These are phyloP conservation scores for Mariannaea elegans DNA, from an alignment of 2,329 filamentous ascomycete genomes.

Conservation along the genomic window DNA sequence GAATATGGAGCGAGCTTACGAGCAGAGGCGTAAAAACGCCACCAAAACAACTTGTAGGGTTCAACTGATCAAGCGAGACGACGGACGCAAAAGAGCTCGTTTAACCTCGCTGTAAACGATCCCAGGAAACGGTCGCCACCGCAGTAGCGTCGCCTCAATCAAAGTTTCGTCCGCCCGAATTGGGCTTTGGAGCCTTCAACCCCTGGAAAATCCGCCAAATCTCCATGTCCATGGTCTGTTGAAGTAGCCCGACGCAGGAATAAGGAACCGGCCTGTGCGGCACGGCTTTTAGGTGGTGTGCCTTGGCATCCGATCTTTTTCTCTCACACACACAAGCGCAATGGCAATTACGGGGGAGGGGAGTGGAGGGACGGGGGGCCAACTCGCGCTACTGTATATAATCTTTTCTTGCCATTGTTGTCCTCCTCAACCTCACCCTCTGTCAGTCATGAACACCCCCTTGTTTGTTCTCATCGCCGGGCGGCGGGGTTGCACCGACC, in stretches of 20 bases:
- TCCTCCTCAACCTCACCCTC: too few relatives aligned
- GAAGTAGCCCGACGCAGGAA: not conserved
- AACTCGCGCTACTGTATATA: too few relatives aligned
- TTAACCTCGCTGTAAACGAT: not conserved
- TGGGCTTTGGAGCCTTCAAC: not conserved
- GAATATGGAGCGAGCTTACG: constrained; percentile 16
- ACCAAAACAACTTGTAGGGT: constrained; percentile 7
- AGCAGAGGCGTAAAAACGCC: constrained; percentile 1
- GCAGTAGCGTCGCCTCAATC: constrained; percentile 35
- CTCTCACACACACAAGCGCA: too few relatives aligned
- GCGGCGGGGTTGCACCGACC: constrained; percentile 40
- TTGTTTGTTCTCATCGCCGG: constrained; percentile 6
- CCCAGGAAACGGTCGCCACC: constrained; percentile 38
- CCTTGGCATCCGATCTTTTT: constrained; percentile 42
- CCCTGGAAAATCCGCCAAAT: not conserved
- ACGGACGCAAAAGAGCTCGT: not conserved
- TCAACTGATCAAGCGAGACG: not conserved
- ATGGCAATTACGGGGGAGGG: too few relatives aligned
- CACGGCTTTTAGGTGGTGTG: constrained; percentile 6
- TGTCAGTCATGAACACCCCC: constrained; percentile 18
- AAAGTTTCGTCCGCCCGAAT: constrained; percentile 30
- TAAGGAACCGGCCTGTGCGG: constrained; percentile 14
- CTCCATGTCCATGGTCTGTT: not conserved
- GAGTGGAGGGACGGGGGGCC: too few relatives aligned
- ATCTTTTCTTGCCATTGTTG: too few relatives aligned